Percentiles rank a stretch among this genome's conserved stretches.
Evolutionary conservation across 495 filamentous ascomycete species (phyloP).

Genomic region (Stereocaulon alpinum): DNA sequence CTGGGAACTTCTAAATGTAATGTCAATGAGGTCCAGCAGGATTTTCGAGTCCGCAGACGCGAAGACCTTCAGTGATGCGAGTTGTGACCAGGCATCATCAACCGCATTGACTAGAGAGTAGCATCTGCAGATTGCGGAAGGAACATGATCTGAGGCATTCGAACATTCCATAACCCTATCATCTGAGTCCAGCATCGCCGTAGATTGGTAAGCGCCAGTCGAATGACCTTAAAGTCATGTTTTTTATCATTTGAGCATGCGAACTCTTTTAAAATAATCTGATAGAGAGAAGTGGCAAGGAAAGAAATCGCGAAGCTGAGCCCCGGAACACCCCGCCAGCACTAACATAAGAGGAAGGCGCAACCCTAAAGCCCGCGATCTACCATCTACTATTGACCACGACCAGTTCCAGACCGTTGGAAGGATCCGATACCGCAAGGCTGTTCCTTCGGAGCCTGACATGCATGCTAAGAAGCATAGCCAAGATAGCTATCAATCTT

Average conservation of each 20-base stretch:
- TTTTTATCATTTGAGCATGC: background rate
- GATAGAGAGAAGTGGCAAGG: too few species aligned
- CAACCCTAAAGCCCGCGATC: background rate
- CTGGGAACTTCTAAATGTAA: background rate
- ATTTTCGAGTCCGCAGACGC: background rate
- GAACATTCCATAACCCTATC: background rate
- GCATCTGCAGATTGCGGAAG: background rate
- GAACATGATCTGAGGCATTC: background rate
- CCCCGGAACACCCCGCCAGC: background rate
- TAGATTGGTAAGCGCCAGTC: too few species aligned
- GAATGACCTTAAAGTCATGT: too few species aligned
- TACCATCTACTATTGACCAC: too few species aligned
- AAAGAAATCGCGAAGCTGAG: background rate
- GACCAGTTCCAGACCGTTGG: too few species aligned
- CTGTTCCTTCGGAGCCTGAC: too few species aligned
- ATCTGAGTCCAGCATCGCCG: background rate
- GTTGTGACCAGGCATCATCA: background rate
- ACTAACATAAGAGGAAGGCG: background rate
- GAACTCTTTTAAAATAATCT: too few species aligned
- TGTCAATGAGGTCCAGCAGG: background rate
- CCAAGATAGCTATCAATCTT: background rate
- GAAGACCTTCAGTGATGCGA: constrained; percentile 5
- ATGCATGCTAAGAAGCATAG: too few species aligned
- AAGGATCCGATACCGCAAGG: too few species aligned
- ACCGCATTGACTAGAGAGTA: background rate